Percentiles rank a stretch among this genome's conserved stretches.
Evolutionary conservation across 164 flowering plant genomes (phyloP).

Genomic region (Magnolia kwangsiensis): DNA sequence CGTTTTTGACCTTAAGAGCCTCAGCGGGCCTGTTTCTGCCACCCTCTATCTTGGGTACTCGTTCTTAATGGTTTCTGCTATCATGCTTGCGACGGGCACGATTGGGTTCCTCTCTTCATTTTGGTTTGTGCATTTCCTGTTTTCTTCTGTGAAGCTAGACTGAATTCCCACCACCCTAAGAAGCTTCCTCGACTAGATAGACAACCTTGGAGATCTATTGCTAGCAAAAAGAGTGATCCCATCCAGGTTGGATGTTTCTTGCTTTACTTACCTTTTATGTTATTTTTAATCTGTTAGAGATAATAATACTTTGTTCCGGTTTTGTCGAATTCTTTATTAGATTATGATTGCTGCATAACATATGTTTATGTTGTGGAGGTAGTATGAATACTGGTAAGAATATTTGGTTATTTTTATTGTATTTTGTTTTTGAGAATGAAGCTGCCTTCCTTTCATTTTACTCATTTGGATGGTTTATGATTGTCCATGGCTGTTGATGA

Average conservation of each 20-base stretch:
- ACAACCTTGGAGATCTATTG: neutral
- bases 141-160: constrained; percentile 84
- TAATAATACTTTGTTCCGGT: neutral
- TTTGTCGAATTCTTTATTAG: constrained; percentile 6
- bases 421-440: neutral
- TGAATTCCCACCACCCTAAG: constrained; percentile 16
- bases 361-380: neutral
- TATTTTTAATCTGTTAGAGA: neutral
- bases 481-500: no score
- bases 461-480: no score
- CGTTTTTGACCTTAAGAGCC: constrained; percentile 65
- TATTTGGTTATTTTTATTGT: neutral
- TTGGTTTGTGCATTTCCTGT: constrained; percentile 86
- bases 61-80: constrained; percentile 69
- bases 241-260: neutral
- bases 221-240: neutral
- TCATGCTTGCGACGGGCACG: constrained; percentile 79
- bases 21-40: constrained; percentile 85
- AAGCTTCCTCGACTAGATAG: constrained; percentile 1
- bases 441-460: neutral
- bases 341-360: neutral
- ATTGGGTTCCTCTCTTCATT: constrained; percentile 84
- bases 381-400: neutral
- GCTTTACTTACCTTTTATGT: neutral
- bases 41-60: constrained; percentile 81